phyloP scores from a whole-genome alignment of 2,329 filamentous ascomycete species.

The Neonectria hederae region DNA sequence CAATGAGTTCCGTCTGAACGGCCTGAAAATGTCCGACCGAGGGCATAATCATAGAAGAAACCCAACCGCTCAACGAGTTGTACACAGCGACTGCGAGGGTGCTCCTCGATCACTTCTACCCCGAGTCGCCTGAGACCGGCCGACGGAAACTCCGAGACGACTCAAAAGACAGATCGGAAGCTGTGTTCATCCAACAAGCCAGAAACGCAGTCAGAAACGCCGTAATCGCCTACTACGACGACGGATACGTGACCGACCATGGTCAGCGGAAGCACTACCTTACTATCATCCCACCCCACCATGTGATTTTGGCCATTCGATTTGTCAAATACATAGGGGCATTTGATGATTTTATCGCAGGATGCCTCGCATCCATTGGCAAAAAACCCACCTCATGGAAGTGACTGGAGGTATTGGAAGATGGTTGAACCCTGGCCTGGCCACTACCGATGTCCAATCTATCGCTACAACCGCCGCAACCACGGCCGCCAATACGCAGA shows the following conservation, averaged over 20 bases:
- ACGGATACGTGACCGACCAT: background rate
- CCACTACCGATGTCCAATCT: background rate
- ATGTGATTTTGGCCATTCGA: background rate
- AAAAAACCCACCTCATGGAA: background rate
- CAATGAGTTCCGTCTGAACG: background rate
- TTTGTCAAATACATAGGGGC: background rate
- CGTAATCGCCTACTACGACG: background rate
- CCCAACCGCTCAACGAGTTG: background rate
- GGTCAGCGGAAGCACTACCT: background rate
- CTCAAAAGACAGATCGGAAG: background rate
- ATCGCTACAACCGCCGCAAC: background rate
- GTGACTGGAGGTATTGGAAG: background rate
- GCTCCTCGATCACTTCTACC: background rate
- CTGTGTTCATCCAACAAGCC: background rate
- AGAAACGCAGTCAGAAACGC: background rate
- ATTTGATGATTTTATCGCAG: background rate
- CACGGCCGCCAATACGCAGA: background rate
- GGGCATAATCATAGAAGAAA: background rate
- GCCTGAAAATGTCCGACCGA: background rate
- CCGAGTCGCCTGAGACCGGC: background rate
- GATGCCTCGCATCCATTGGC: background rate
- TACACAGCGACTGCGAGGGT: background rate
- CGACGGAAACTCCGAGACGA: background rate
- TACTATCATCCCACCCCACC: background rate
- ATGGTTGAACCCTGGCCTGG: background rate